These are phyloP conservation scores for Hypoxylon sp. DNA, from an alignment of 2,329 filamentous ascomycete genomes.

Conservation along the genomic window DNA sequence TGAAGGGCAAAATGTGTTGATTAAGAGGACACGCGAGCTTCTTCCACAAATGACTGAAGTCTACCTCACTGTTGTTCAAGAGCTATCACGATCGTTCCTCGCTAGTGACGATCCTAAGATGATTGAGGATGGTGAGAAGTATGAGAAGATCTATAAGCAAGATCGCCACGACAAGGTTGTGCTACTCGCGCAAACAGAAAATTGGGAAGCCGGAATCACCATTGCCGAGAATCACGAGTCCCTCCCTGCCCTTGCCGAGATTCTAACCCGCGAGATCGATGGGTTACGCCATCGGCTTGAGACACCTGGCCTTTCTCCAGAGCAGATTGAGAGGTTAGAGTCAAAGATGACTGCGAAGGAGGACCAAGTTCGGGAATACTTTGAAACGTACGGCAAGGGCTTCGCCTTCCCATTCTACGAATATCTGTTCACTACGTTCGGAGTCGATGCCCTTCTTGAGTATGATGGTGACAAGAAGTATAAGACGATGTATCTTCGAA, in stretches of 20 bases:
- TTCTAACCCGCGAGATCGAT: slow-evolving; percentile 69
- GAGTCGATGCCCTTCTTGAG: slow-evolving; percentile 77
- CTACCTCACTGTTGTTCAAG: slow-evolving; percentile 68
- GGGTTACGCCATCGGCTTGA: slow-evolving; percentile 56
- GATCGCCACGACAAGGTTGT: slow-evolving; percentile 69
- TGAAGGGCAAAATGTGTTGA: slow-evolving; percentile 55
- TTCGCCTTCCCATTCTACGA: slow-evolving; percentile 86
- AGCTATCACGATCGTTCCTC: slow-evolving; percentile 66
- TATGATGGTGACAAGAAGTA: slow-evolving; percentile 78
- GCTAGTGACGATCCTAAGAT: slow-evolving; percentile 61
- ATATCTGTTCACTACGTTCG: slow-evolving; percentile 77
- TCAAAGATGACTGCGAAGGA: slow-evolving; percentile 63
- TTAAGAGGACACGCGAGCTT: slow-evolving; percentile 63
- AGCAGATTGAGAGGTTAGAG: slow-evolving; percentile 58
- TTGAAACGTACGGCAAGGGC: slow-evolving; percentile 74
- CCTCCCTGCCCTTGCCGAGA: slow-evolving; percentile 68
- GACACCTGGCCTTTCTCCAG: slow-evolving; percentile 55
- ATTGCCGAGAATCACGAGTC: slow-evolving; percentile 72
- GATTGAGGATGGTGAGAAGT: slow-evolving; percentile 62
- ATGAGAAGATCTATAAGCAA: slow-evolving; percentile 63
- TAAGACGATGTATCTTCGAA: slow-evolving; percentile 84
- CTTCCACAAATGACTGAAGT: slow-evolving; percentile 68
- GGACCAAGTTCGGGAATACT: slow-evolving; percentile 65
- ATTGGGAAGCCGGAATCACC: slow-evolving; percentile 70
- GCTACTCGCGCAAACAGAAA: slow-evolving; percentile 67